Conservation (phyloP, 441 rosid genomes). For the Adansonia gregorii region DNA sequence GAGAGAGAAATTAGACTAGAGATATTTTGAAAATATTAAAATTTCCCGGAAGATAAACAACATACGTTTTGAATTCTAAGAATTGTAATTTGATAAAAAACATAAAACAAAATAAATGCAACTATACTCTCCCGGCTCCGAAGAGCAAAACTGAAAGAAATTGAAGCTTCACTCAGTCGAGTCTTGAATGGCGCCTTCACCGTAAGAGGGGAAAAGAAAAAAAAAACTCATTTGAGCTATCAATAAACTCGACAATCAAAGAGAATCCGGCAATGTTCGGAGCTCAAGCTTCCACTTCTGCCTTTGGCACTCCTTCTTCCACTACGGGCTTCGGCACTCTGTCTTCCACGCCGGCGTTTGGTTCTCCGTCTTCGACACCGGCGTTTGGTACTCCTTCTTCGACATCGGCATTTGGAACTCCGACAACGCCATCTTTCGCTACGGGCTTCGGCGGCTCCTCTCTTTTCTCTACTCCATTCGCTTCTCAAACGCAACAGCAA, state of each 20-base stretch:
- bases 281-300: constrained; percentile 36
- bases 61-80: too few species aligned
- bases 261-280: constrained; percentile 41
- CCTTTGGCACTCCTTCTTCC: constrained; percentile 56
- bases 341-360: constrained; percentile 57
- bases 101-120: too few species aligned
- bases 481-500: constrained; percentile 57
- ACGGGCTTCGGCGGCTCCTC: constrained; percentile 71
- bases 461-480: constrained; percentile 68
- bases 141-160: too few species aligned
- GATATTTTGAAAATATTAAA: too few species aligned
- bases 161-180: too few species aligned
- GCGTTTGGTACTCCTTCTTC: constrained; percentile 51
- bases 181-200: too few species aligned
- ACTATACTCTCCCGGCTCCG: too few species aligned
- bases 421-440: constrained; percentile 64
- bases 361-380: constrained; percentile 51
- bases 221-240: background rate
- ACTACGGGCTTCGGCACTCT: constrained; percentile 55
- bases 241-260: background rate
- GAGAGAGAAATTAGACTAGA: too few species aligned
- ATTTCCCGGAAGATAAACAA: too few species aligned
- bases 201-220: too few species aligned
- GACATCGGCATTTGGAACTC: constrained; percentile 66
- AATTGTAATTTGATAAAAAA: too few species aligned